phyloP scores from a whole-genome alignment of 495 filamentous ascomycete species.

The Viridothelium virens region DNA sequence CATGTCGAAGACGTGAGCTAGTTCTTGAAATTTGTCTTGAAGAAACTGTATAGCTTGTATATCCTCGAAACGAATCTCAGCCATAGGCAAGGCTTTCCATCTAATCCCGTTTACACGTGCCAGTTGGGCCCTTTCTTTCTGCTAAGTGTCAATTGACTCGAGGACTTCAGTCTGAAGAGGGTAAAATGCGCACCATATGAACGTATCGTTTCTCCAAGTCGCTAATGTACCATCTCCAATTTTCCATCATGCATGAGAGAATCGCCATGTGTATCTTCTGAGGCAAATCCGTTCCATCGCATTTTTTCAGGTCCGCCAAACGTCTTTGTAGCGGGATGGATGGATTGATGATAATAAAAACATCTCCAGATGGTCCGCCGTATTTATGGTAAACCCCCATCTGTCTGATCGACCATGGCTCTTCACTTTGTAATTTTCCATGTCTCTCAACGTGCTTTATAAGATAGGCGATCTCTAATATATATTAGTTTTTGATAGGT shows the following conservation, averaged over 20 bases:
- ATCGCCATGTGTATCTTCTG: neutral
- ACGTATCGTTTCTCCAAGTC: neutral
- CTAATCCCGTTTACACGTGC: neutral
- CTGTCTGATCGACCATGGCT: neutral
- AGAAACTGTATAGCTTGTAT: neutral
- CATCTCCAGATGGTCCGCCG: neutral
- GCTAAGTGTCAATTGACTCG: neutral
- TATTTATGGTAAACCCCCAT: neutral
- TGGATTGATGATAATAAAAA: constrained; percentile 1
- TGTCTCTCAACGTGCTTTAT: neutral
- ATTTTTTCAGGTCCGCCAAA: neutral
- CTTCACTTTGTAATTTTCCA: neutral
- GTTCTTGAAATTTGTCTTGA: neutral
- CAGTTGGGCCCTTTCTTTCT: neutral
- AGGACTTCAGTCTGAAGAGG: neutral
- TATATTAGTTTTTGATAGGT: neutral
- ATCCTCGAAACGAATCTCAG: neutral
- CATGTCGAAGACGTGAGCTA: constrained; percentile 3
- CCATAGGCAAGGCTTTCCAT: neutral
- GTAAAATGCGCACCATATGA: neutral
- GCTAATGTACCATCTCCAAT: constrained; percentile 9
- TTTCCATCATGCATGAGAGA: constrained; percentile 1
- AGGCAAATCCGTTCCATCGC: neutral
- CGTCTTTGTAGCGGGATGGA: neutral
- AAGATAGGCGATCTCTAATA: neutral